Conservation (phyloP, 805 yeast species). For the Sporopachydermia lactativora region DNA sequence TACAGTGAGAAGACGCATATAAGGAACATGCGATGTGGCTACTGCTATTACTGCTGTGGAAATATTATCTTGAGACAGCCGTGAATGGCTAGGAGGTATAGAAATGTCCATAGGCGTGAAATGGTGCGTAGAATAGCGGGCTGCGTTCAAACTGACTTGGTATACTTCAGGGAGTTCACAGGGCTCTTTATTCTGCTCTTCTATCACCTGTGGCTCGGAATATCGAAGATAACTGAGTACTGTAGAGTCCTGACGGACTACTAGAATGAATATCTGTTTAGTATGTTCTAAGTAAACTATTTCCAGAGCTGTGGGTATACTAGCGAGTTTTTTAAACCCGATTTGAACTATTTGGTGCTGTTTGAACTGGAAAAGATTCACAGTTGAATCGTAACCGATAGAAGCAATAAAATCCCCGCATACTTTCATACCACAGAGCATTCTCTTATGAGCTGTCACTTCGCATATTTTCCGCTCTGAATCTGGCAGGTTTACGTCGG, state of each 20-base stretch:
- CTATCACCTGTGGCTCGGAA: background rate
- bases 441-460: conserved; percentile 24
- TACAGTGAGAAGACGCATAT: conserved; percentile 49
- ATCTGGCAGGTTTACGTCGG: conserved; percentile 9
- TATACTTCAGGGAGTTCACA: conserved; percentile 21
- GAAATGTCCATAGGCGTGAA: conserved; percentile 42
- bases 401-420: conserved; percentile 26
- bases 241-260: conserved; percentile 49
- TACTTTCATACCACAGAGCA: conserved; percentile 22
- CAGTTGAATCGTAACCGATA: conserved; percentile 16
- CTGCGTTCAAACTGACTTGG: conserved; percentile 52
- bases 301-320: conserved; percentile 53
- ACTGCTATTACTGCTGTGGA: conserved; percentile 30
- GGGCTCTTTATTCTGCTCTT: conserved; percentile 5
- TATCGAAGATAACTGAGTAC: conserved; percentile 30
- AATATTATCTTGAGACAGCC: background rate
- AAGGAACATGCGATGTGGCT: conserved; percentile 71
- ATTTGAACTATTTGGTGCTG: conserved; percentile 17
- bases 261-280: conserved; percentile 26
- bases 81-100: conserved; percentile 10
- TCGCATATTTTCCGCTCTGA: conserved; percentile 8
- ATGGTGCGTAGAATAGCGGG: conserved; percentile 51
- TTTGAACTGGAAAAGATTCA: conserved; percentile 8
- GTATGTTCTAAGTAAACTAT: conserved; percentile 14
- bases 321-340: conserved; percentile 11